These are phyloP conservation scores for Ustilago bromivora DNA, from an alignment of 1,284 basidiomycete species.

Conservation along the genomic window DNA sequence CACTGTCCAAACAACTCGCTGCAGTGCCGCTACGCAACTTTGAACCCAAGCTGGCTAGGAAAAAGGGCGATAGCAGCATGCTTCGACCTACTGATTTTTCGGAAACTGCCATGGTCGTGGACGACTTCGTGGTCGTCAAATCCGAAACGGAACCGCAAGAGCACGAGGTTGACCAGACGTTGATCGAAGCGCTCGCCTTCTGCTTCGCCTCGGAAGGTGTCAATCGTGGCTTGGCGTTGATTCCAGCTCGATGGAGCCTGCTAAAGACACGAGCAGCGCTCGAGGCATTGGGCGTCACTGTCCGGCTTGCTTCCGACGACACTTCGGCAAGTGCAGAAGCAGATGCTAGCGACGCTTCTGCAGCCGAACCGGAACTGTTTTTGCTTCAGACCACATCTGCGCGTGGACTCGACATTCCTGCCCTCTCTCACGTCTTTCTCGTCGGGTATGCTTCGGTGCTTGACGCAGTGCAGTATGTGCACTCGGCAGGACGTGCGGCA, in stretches of 20 bases:
- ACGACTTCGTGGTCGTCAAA: constrained; percentile 18
- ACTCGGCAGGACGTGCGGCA: constrained; percentile 64
- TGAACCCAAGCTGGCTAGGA: constrained; percentile 33
- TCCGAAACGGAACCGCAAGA: constrained; percentile 37
- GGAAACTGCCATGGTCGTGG: not conserved
- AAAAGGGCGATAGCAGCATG: constrained; percentile 10
- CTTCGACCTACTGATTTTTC: not conserved
- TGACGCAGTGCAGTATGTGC: constrained; percentile 64
- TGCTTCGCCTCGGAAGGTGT: constrained; percentile 60
- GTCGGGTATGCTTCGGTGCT: constrained; percentile 60
- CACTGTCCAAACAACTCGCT: constrained; percentile 24
- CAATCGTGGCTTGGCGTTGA: constrained; percentile 55
- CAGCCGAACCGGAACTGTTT: constrained; percentile 41
- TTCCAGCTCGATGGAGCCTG: constrained; percentile 64
- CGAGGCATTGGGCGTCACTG: constrained; percentile 59
- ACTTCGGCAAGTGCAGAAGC: not conserved
- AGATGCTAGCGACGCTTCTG: not conserved
- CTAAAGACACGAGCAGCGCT: constrained; percentile 47
- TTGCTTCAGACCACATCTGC: constrained; percentile 59
- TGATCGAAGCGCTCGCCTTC: constrained; percentile 63
- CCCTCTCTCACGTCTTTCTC: constrained; percentile 64
- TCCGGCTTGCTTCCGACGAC: constrained; percentile 30
- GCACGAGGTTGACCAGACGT: constrained; percentile 52
- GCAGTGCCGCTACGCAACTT: constrained; percentile 47
- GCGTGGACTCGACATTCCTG: constrained; percentile 65